Evolutionary conservation across 2,329 filamentous ascomycete species (phyloP), one percentile per base, ranked within the genome.

Genomic region (Penicillium aurantiogriseum): DNA sequence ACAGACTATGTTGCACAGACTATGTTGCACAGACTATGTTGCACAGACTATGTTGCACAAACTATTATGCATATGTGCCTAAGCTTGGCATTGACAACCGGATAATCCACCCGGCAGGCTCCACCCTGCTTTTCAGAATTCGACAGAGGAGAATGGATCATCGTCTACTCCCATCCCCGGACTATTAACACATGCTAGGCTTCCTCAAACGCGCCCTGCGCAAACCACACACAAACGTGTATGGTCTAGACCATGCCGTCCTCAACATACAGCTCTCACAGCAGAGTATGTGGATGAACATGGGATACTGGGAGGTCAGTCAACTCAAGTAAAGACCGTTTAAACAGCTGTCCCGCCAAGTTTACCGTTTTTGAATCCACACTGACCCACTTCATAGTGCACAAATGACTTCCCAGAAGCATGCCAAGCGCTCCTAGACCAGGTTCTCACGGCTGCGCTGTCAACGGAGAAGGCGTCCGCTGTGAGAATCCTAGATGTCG

Each of bases 231-330:
- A 35, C 61, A 21, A 54, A 63, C n/a, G 45, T 73, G 15, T 85
- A 85, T 61, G 78, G 79, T 1, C 71, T 85, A 7, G 80, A 82
- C 19, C 83, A 85, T 74, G 84, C 81, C 60, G 78, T 82, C 59
- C 77, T 85, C 48, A 84, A 85, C 63, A 60, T 83, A 23, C 70
- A 75, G 19, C 66, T 81, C 1, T 78, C 79, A 1, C 72, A 78
- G 2, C 64, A 68, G 5, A 77, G 76, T n/a, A 83, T 85, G 82
- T 86, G 84, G 83, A 86, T 86, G 82, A 86, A 85, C 56, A 79
- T 86, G 72, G 84, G 83, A 0, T 85, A 82, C 58, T 86, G 83
- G 84, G 80, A 78, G 67, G 80, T 74, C 56, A 46, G 62, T 61
- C 1, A 39, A 10, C 23, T 15, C 27, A 11, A 35, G 15, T 15